Conservation (phyloP, 1,139 yeast species). For the Lodderomyces metapsilosis region DNA sequence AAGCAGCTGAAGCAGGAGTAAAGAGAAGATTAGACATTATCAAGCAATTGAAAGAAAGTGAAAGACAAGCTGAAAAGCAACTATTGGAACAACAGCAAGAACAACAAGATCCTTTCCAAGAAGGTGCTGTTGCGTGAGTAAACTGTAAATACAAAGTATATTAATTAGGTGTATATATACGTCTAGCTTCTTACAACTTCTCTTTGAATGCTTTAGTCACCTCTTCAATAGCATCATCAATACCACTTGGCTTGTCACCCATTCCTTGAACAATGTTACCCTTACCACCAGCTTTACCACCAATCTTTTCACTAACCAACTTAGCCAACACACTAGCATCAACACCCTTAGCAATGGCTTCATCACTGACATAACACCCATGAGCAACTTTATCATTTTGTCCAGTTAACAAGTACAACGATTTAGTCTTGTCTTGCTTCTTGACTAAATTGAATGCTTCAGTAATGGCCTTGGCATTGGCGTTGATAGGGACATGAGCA, state of each 20-base stretch:
- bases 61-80: conserved; percentile 1
- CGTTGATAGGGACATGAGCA: conserved; percentile 63
- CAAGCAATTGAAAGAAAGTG: conserved; percentile 12
- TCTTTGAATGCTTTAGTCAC: conserved; percentile 58
- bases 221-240: conserved; percentile 70
- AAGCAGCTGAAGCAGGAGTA: conserved; percentile 81
- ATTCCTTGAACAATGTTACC: conserved; percentile 96
- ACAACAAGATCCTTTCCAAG: neutral
- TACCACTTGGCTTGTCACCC: conserved; percentile 78
- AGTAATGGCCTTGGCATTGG: conserved; percentile 91
- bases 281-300: conserved; percentile 99
- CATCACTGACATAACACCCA: conserved; percentile 84
- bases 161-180: conserved; percentile 3
- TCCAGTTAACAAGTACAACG: conserved; percentile 83
- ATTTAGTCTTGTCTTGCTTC: conserved; percentile 70
- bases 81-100: neutral
- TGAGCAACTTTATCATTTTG: conserved; percentile 82
- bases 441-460: conserved; percentile 88
- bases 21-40: conserved; percentile 50
- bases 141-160: neutral
- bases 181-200: conserved; percentile 40
- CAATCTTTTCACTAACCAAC: conserved; percentile 69
- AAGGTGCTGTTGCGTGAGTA: neutral
- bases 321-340: conserved; percentile 75
- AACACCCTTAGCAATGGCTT: conserved; percentile 67